phyloP scores from a whole-genome alignment of 495 filamentous ascomycete genomes.

The Friedmanniomyces simplex region DNA sequence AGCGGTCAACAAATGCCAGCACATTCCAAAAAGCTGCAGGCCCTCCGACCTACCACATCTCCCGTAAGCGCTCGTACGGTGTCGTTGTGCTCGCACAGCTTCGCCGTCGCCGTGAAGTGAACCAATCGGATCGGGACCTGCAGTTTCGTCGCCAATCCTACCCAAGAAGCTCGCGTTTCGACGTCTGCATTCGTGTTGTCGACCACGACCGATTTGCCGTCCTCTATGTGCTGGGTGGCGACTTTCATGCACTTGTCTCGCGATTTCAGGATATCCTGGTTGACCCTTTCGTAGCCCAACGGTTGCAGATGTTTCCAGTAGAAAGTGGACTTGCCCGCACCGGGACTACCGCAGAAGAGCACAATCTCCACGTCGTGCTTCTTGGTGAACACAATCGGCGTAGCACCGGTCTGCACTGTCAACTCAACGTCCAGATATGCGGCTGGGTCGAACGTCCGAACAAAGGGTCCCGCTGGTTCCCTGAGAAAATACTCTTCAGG shows the following conservation, averaged over 20 bases:
- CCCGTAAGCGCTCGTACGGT: constrained; percentile 66
- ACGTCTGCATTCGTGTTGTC: constrained; percentile 88
- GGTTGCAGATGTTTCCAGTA: constrained; percentile 71
- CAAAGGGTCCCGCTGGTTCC: constrained; percentile 49
- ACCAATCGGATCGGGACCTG: constrained; percentile 73
- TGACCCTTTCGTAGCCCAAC: constrained; percentile 72
- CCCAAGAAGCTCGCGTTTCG: constrained; percentile 65
- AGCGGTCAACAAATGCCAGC: constrained; percentile 5
- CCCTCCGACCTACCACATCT: constrained; percentile 32
- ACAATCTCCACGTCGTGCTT: constrained; percentile 62
- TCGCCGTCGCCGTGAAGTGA: constrained; percentile 62
- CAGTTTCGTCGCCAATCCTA: constrained; percentile 57
- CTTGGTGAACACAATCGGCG: constrained; percentile 45
- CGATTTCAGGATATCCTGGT: constrained; percentile 83
- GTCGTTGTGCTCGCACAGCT: constrained; percentile 83
- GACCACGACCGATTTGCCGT: constrained; percentile 59
- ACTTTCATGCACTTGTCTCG: constrained; percentile 77
- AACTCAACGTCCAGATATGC: constrained; percentile 35
- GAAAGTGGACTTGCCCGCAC: constrained; percentile 83
- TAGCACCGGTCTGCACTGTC: constrained; percentile 24
- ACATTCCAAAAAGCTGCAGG: background rate
- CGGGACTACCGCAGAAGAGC: constrained; percentile 78
- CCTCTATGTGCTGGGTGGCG: constrained; percentile 51
- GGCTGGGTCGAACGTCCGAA: constrained; percentile 56
- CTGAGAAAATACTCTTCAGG: constrained; percentile 86